Percentiles rank a stretch among this genome's conserved stretches.
phyloP scores from a whole-genome alignment of 768 basidiomycete species.

The Russula vinacea region DNA sequence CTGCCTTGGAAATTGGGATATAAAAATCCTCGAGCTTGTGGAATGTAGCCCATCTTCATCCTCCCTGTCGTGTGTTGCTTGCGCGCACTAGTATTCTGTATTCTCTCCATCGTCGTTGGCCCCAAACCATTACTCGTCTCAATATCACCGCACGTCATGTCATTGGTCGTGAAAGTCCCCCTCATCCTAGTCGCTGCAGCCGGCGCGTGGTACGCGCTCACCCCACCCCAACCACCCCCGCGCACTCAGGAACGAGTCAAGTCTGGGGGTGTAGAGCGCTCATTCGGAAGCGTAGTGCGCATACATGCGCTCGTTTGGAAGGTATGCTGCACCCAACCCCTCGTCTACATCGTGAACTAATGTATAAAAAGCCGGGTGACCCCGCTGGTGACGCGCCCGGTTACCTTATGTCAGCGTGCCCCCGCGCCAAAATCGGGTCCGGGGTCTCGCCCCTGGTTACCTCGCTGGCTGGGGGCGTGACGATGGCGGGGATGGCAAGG shows the following conservation, averaged over 20 bases:
- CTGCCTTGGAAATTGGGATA: neutral
- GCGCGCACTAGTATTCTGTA: neutral
- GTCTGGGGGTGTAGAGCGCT: conserved; percentile 22
- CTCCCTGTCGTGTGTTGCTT: neutral
- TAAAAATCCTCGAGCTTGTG: neutral
- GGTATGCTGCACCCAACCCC: conserved; percentile 8
- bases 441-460: too few relatives aligned
- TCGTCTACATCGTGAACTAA: neutral
- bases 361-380: too few relatives aligned
- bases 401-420: too few relatives aligned
- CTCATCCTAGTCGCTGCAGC: conserved; percentile 5
- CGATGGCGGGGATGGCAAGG: too few relatives aligned
- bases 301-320: conserved; percentile 28
- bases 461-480: too few relatives aligned
- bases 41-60: neutral
- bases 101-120: neutral
- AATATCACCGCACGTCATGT: conserved; percentile 7
- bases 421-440: too few relatives aligned
- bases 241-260: conserved; percentile 15
- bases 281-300: conserved; percentile 25
- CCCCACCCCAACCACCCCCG: conserved; percentile 28
- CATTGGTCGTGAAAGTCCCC: conserved; percentile 16
- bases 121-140: neutral
- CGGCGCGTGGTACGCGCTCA: conserved; percentile 26
- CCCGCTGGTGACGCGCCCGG: too few relatives aligned